These are phyloP conservation scores for Aspergillus conjunctus DNA, from an alignment of 495 filamentous ascomycete genomes.

Conservation along the genomic window DNA sequence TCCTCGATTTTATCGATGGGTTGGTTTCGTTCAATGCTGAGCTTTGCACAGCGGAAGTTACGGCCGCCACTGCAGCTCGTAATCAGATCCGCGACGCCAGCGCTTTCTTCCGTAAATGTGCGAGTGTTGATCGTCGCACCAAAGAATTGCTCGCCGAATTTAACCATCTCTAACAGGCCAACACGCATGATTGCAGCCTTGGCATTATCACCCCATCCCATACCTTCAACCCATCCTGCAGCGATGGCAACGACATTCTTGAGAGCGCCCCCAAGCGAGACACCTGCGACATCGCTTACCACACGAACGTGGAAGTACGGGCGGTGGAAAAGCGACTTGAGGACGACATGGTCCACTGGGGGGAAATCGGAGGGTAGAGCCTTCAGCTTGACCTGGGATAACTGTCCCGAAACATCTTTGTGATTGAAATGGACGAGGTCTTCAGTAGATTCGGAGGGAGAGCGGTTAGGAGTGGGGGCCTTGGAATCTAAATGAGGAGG, in stretches of 20 bases:
- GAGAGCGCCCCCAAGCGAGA: conserved; percentile 90
- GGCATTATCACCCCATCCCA: conserved; percentile 97
- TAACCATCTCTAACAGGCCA: conserved; percentile 90
- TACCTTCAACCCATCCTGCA: conserved; percentile 91
- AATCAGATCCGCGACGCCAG: conserved; percentile 94
- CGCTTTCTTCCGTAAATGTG: conserved; percentile 95
- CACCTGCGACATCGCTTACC: conserved; percentile 89
- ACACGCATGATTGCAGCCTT: conserved; percentile 97
- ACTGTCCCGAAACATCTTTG: conserved; percentile 62
- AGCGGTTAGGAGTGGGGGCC: conserved; percentile 63
- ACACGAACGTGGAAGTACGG: conserved; percentile 97
- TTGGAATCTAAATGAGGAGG: conserved; percentile 82
- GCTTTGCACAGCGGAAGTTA: conserved; percentile 92
- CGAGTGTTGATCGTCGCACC: conserved; percentile 70
- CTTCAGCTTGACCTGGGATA: conserved; percentile 65
- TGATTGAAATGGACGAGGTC: conserved; percentile 65
- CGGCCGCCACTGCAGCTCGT: conserved; percentile 89
- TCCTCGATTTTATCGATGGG: conserved; percentile 85
- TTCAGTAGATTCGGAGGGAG: conserved; percentile 56
- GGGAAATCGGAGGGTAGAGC: conserved; percentile 79
- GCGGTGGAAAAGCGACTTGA: conserved; percentile 87
- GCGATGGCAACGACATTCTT: conserved; percentile 98
- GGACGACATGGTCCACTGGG: conserved; percentile 73
- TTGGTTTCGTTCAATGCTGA: conserved; percentile 76
- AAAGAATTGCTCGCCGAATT: conserved; percentile 93